Conservation (phyloP, 768 basidiomycete species). For the Tubosaeta brunneosetosa region DNA sequence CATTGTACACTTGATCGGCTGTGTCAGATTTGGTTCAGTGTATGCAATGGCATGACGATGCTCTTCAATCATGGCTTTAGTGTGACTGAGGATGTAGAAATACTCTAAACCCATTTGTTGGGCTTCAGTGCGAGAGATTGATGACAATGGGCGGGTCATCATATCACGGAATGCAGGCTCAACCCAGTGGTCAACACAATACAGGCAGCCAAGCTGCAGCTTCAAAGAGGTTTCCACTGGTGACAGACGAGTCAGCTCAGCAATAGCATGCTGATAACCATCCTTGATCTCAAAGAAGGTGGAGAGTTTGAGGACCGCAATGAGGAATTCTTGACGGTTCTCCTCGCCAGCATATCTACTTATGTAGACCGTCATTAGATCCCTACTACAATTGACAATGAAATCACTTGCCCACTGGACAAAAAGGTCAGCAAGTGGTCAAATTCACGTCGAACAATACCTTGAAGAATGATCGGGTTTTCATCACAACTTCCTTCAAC, state of each 20-base stretch:
- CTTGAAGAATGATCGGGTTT: constrained; percentile 1
- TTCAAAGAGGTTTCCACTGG: neutral
- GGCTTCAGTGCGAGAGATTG: neutral
- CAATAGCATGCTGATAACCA: constrained; percentile 4
- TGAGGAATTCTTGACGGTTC: neutral
- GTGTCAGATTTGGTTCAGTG: neutral
- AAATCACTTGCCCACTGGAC: neutral
- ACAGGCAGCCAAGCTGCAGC: constrained; percentile 4
- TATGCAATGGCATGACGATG: constrained; percentile 1
- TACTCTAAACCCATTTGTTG: neutral
- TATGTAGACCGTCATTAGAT: no score
- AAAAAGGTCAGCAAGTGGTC: neutral
- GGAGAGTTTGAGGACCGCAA: constrained; percentile 2
- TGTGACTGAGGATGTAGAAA: neutral
- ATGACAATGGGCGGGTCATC: constrained; percentile 5
- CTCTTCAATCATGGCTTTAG: neutral
- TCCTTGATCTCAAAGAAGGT: constrained; percentile 1
- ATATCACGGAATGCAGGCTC: constrained; percentile 2
- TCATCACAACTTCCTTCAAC: neutral
- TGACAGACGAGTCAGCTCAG: neutral
- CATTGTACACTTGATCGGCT: neutral
- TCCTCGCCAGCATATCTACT: constrained; percentile 7
- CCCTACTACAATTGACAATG: neutral
- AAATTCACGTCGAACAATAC: neutral
- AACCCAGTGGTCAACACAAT: constrained; percentile 8